Evolutionary conservation across 2,329 filamentous ascomycete genomes (phyloP).

Genomic region (Onygenales sp.): DNA sequence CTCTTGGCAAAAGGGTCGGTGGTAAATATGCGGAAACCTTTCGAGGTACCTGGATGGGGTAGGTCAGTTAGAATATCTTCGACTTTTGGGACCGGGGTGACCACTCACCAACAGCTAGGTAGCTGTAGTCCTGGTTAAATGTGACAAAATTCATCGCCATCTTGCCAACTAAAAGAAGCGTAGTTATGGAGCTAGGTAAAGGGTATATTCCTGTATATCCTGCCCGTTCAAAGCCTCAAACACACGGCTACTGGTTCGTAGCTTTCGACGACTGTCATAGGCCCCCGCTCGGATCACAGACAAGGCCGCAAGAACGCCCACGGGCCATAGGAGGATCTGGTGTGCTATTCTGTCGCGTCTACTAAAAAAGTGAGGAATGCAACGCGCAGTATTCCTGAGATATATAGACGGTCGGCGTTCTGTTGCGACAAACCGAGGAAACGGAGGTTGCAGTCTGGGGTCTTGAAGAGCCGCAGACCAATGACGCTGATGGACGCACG

Average conservation of each 20-base stretch:
- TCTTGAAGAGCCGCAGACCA: no score
- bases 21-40: slow-evolving; percentile 91
- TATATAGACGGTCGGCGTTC: no score
- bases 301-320: background rate
- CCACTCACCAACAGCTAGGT: slow-evolving; percentile 77
- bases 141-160: slow-evolving; percentile 96
- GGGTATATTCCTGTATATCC: background rate
- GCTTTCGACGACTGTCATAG: background rate
- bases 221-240: background rate
- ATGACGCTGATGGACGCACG: slow-evolving; percentile 17
- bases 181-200: background rate
- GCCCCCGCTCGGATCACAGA: background rate
- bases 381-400: background rate
- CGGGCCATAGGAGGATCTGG: background rate
- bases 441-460: no score
- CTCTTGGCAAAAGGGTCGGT: slow-evolving; percentile 94
- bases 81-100: background rate
- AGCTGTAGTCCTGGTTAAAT: slow-evolving; percentile 98
- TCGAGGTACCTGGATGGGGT: slow-evolving; percentile 63
- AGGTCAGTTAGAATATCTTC: background rate
- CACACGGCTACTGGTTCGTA: background rate
- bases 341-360: background rate
- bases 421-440: no score
- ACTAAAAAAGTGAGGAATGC: background rate
- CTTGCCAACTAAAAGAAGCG: slow-evolving; percentile 16